A percentile compares a stretch with the other conserved stretches of the same genome.
phyloP scores from a whole-genome alignment of 73 alveolate species.

The Paramecium pentaurelia region DNA sequence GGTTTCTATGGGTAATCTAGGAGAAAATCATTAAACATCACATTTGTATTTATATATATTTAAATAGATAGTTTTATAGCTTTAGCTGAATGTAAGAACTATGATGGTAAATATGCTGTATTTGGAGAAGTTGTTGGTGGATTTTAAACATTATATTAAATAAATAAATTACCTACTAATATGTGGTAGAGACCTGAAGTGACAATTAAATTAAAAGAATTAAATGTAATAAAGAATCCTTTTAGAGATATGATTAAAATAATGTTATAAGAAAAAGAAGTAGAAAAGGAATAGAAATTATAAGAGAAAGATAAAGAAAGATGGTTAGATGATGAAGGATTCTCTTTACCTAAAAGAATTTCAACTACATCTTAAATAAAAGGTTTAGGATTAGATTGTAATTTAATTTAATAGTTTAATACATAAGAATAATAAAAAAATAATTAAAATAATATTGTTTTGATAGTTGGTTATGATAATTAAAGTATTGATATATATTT shows the following conservation, averaged over 20 bases:
- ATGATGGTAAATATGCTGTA: slow-evolving; percentile 86
- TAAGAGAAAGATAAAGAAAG: slow-evolving; percentile 39
- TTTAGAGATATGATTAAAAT: slow-evolving; percentile 69
- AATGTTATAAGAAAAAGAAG: slow-evolving; percentile 27
- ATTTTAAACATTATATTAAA: slow-evolving; percentile 66
- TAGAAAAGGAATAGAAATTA: slow-evolving; percentile 17
- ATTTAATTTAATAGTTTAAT: not conserved
- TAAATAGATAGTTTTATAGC: slow-evolving; percentile 61
- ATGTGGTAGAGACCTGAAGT: not conserved
- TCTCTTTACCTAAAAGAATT: not conserved
- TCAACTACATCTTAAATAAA: not conserved
- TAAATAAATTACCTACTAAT: slow-evolving; percentile 51
- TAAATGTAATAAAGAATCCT: no score
- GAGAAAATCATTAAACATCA: slow-evolving; percentile 85
- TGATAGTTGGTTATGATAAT: slow-evolving; percentile 16
- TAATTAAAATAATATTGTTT: not conserved
- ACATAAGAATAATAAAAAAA: not conserved
- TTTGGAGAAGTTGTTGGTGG: slow-evolving; percentile 79
- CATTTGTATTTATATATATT: slow-evolving; percentile 74
- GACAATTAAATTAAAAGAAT: slow-evolving; percentile 64
- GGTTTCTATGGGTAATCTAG: slow-evolving; percentile 89
- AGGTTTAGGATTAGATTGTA: not conserved
- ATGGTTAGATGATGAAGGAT: slow-evolving; percentile 10
- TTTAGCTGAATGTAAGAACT: slow-evolving; percentile 79
- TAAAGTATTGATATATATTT: not conserved